Conservation (phyloP, 495 filamentous ascomycete genomes). For the Cladorrhinum samala region DNA sequence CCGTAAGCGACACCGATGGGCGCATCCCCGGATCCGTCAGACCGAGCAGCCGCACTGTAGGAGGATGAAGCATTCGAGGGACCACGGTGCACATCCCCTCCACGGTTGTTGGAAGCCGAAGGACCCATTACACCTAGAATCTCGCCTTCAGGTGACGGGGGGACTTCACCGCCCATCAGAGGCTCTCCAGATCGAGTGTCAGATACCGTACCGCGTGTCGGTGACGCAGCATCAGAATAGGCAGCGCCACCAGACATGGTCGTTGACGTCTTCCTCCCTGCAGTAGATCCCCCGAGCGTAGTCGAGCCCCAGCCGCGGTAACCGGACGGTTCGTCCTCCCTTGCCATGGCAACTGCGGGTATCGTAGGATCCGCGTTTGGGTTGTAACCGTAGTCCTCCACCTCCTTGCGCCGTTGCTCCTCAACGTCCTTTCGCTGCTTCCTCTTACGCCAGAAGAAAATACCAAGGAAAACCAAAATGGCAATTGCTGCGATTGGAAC, state of each 20-base stretch:
- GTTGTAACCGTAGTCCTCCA: slow-evolving; percentile 94
- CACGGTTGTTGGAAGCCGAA: slow-evolving; percentile 54
- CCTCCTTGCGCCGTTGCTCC: slow-evolving; percentile 85
- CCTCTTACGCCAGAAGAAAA: slow-evolving; percentile 82
- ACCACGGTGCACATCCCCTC: slow-evolving; percentile 76
- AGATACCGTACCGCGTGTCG: slow-evolving; percentile 61
- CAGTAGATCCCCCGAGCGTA: slow-evolving; percentile 58
- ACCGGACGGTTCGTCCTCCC: slow-evolving; percentile 60
- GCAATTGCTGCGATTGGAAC: slow-evolving; percentile 88
- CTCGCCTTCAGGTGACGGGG: slow-evolving; percentile 63
- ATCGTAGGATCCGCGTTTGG: slow-evolving; percentile 87
- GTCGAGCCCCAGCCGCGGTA: slow-evolving; percentile 97
- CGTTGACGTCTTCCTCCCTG: slow-evolving; percentile 70
- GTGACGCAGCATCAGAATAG: slow-evolving; percentile 71
- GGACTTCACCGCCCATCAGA: slow-evolving; percentile 49
- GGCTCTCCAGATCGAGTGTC: slow-evolving; percentile 70
- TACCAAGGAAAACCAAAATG: slow-evolving; percentile 63
- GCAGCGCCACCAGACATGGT: slow-evolving; percentile 76
- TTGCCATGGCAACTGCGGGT: slow-evolving; percentile 54
- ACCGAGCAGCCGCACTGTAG: slow-evolving; percentile 77
- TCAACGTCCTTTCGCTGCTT: slow-evolving; percentile 79
- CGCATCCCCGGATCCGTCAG: slow-evolving; percentile 76
- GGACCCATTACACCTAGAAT: slow-evolving; percentile 68
- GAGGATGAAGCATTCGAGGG: slow-evolving; percentile 95
- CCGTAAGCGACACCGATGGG: slow-evolving; percentile 42